phyloP scores from a whole-genome alignment of 2,329 filamentous ascomycete species.

The Cordyceps sp. region DNA sequence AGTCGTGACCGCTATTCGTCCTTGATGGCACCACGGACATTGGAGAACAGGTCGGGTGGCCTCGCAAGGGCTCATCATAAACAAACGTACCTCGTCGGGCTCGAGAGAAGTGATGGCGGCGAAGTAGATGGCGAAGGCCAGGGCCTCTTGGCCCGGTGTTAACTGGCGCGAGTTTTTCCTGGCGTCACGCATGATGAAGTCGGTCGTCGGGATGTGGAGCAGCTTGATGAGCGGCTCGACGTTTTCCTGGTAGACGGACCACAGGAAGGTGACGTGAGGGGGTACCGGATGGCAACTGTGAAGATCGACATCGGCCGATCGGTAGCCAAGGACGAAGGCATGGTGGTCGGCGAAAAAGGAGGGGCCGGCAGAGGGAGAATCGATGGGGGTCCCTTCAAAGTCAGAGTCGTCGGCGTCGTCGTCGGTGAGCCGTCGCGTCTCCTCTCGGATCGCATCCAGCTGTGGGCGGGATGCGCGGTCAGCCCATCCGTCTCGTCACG shows the following conservation, averaged over 20 bases:
- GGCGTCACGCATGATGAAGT: conserved; percentile 42
- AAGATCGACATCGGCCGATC: conserved; percentile 52
- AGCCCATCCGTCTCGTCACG: not conserved
- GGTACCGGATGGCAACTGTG: conserved; percentile 46
- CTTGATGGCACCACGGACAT: too few relatives aligned
- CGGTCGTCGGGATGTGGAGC: conserved; percentile 51
- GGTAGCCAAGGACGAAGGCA: conserved; percentile 57
- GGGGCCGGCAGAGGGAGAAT: conserved; percentile 17
- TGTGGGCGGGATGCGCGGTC: conserved; percentile 3
- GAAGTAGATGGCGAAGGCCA: conserved; percentile 48
- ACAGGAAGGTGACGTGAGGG: conserved; percentile 49
- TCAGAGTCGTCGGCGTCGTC: conserved; percentile 36
- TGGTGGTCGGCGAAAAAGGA: conserved; percentile 38
- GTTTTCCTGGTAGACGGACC: conserved; percentile 56
- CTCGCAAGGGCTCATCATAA: too few relatives aligned
- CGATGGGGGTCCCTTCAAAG: conserved; percentile 37
- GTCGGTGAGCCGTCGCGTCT: conserved; percentile 27
- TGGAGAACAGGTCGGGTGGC: too few relatives aligned
- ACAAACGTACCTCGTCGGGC: conserved; percentile 35
- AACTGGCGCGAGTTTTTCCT: conserved; percentile 42
- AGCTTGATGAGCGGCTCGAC: conserved; percentile 60
- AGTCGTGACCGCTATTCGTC: too few relatives aligned
- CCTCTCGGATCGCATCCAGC: conserved; percentile 27
- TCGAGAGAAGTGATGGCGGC: conserved; percentile 41
- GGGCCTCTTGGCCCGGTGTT: conserved; percentile 36